Percentiles rank a stretch among this genome's conserved stretches.
phyloP scores from a whole-genome alignment of 2,329 filamentous ascomycete genomes.

The Anisogramma anomala region DNA sequence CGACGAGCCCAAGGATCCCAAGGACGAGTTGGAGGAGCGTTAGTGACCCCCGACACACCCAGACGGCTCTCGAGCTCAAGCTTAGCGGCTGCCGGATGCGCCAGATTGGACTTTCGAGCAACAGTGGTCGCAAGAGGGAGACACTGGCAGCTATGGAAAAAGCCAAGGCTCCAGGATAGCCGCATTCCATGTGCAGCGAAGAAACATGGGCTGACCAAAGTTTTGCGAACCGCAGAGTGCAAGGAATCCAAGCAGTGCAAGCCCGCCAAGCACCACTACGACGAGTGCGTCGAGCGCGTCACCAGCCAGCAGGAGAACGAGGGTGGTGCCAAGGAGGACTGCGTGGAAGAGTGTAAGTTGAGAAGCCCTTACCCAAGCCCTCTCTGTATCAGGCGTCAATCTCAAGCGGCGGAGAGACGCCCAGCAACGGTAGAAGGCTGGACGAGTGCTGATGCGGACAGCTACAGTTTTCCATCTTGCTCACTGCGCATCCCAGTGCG shows the following conservation, averaged over 20 bases:
- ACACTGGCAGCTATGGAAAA: neutral
- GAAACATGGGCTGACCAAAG: constrained; percentile 8
- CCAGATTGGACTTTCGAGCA: neutral
- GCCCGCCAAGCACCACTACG: constrained; percentile 91
- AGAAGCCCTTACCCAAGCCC: no score
- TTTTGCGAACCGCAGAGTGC: constrained; percentile 58
- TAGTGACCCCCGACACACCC: constrained; percentile 30
- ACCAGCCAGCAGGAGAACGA: constrained; percentile 52
- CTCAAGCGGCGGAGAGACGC: constrained; percentile 1
- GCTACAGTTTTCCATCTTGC: constrained; percentile 91
- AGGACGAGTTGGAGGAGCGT: constrained; percentile 89
- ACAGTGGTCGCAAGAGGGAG: neutral
- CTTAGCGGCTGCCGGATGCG: neutral
- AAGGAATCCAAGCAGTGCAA: constrained; percentile 74
- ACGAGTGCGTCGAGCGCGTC: constrained; percentile 95
- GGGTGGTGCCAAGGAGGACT: constrained; percentile 79
- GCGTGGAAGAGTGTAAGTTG: constrained; percentile 94
- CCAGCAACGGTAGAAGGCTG: constrained; percentile 47
- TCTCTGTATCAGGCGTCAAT: neutral
- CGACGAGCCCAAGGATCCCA: constrained; percentile 72
- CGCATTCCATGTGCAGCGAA: neutral
- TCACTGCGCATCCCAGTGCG: constrained; percentile 87
- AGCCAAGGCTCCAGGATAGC: neutral
- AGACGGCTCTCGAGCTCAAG: neutral
- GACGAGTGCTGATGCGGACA: constrained; percentile 1